A percentile compares a stretch with the other conserved stretches of the same genome.
Conservation (phyloP, 306 rosid genomes). For the Vachellia pachyceras region DNA sequence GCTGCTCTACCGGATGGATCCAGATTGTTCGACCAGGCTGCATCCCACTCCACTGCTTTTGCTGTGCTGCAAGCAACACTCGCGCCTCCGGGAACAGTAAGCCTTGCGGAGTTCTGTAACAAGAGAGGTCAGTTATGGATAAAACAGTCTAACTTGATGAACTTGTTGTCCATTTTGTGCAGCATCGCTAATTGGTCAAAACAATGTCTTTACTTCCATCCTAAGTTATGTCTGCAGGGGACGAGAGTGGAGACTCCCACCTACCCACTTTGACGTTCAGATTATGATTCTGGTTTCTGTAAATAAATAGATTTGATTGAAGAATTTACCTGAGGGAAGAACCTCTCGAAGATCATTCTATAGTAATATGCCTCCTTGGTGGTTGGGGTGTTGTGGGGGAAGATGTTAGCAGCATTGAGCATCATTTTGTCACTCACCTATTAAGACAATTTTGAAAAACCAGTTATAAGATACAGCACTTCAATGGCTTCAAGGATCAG, state of each 20-base stretch:
- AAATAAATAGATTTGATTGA: neutral
- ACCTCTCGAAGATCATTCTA: conserved; percentile 93
- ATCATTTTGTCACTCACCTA: conserved; percentile 92
- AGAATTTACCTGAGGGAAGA: conserved; percentile 82
- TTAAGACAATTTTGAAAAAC: conserved; percentile 7
- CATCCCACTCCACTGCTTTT: conserved; percentile 92
- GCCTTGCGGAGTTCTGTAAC: conserved; percentile 83
- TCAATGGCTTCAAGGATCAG: neutral
- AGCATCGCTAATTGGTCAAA: too few relatives aligned
- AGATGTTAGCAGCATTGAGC: conserved; percentile 76
- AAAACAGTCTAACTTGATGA: neutral
- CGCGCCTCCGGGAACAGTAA: conserved; percentile 91
- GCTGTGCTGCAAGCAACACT: conserved; percentile 98
- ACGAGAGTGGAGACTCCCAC: too few relatives aligned
- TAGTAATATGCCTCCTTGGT: conserved; percentile 94
- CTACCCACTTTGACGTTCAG: neutral
- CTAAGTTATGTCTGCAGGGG: neutral
- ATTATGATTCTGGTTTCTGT: neutral
- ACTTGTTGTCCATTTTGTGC: neutral
- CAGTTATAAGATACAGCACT: conserved; percentile 14
- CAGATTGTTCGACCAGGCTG: conserved; percentile 80
- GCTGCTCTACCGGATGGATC: conserved; percentile 99
- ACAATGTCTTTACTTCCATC: neutral
- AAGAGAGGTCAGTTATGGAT: conserved; percentile 1
- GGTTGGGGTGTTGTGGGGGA: conserved; percentile 85